Evolutionary conservation across 2,329 filamentous ascomycete species (phyloP), one percentile per base, ranked within the genome.

Genomic region (Tolypocladium amazonense): DNA sequence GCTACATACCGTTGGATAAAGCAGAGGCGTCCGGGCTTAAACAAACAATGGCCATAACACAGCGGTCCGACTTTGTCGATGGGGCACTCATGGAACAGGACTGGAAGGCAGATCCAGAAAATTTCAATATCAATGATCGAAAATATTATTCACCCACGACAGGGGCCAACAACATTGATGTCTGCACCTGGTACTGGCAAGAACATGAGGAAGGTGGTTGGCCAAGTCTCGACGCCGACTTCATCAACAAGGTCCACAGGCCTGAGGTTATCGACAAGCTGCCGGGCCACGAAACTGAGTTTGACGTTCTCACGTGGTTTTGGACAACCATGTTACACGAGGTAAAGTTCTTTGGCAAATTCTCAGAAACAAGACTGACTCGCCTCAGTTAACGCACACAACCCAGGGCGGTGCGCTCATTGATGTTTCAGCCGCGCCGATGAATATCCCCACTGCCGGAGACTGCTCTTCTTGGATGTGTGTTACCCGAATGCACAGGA

Each of bases 191-290:
- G 25, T 50, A 2, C 25, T 50, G 45, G 45, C 45, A 50, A 50
- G 1, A 0, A 8, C 1, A 30, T 1, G 25, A 30, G 45, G 3
- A 8, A 2, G 3, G 0, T 5, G 1, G 4, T 0, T 50, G 45
- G 45, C 45, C 45, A 30, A 50, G 5, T 12, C 25, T 50, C 25
- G 23, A 50, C 14, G 18, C 41, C n/a, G 7, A 8, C 25, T 8
- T 18, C 4, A 50, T 50, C 25, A 6, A 18, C 0, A 3, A 3
- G 45, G 3, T 50, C 45, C 11, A 50, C 25, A 4, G 5, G 25
- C 23, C 45, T 27, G 14, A 9, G 2, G 30, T 14, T 18, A 18
- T 27, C 25, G 8, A 18, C 2, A 0, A 2, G 12, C 12, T 15
- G 23, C 23, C 6, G 1, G 23, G 11, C 0, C 4, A 25, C 23